phyloP scores from a whole-genome alignment of 2,329 filamentous ascomycete genomes.

The Aureobasidium sp. region DNA sequence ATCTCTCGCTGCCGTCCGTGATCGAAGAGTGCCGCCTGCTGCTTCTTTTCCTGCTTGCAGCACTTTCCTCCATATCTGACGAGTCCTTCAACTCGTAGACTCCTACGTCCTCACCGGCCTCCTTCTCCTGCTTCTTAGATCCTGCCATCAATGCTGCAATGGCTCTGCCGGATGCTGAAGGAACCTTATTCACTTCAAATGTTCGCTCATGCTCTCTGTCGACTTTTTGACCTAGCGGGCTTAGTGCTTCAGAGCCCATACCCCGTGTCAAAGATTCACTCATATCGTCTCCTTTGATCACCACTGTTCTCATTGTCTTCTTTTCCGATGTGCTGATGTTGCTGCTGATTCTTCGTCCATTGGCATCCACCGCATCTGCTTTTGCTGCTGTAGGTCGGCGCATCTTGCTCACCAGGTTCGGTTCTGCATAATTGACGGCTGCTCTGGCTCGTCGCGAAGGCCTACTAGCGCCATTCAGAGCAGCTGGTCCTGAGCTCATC shows the following conservation, averaged over 20 bases:
- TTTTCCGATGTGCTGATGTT: not conserved
- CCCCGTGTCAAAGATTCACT: constrained; percentile 12
- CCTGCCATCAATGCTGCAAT: constrained; percentile 19
- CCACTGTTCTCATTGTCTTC: constrained; percentile 16
- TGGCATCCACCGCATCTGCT: constrained; percentile 36
- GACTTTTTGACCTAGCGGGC: constrained; percentile 21
- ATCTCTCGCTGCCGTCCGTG: not conserved
- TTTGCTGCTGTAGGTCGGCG: constrained; percentile 41
- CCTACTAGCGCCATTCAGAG: constrained; percentile 27
- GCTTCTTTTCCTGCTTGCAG: not conserved
- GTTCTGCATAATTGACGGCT: constrained; percentile 45
- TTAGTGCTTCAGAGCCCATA: constrained; percentile 15
- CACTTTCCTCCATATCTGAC: constrained; percentile 17
- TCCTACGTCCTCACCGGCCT: constrained; percentile 23
- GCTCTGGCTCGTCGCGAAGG: constrained; percentile 40
- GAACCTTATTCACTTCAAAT: not conserved
- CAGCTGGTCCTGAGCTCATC: constrained; percentile 21
- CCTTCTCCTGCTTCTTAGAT: not conserved
- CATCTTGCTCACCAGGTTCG: constrained; percentile 44
- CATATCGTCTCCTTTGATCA: constrained; percentile 28
- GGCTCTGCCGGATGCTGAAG: constrained; percentile 6
- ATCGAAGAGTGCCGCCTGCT: constrained; percentile 17
- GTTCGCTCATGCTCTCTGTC: constrained; percentile 2
- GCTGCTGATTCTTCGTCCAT: constrained; percentile 5
- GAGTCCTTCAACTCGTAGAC: constrained; percentile 31